Conservation (phyloP, 2,329 filamentous ascomycete genomes). For the Ophiocordyceps camponoti-leonardi region DNA sequence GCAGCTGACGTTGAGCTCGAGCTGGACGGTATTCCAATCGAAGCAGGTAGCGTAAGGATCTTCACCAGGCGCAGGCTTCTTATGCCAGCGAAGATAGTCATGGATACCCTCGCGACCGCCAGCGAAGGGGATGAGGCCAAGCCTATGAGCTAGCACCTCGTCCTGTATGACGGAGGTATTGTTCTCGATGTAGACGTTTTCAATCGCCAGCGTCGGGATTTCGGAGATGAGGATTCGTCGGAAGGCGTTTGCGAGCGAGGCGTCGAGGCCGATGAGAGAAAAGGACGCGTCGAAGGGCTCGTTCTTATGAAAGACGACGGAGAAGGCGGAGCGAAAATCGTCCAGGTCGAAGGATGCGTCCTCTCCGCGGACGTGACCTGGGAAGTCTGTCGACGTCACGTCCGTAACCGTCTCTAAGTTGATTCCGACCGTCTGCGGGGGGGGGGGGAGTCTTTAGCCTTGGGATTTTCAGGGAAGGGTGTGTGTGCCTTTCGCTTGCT, state of each 20-base stretch:
- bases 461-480: background rate
- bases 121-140: constrained; percentile 81
- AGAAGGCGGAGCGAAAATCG: constrained; percentile 52
- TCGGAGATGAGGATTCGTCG: constrained; percentile 90
- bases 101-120: constrained; percentile 59
- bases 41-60: constrained; percentile 40
- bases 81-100: constrained; percentile 67
- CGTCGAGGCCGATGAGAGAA: constrained; percentile 81
- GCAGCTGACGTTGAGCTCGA: constrained; percentile 65
- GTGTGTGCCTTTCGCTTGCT: constrained; percentile 3
- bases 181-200: constrained; percentile 83
- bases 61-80: constrained; percentile 47
- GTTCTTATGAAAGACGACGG: constrained; percentile 73
- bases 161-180: constrained; percentile 98
- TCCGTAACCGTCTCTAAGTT: constrained; percentile 82
- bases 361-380: constrained; percentile 78
- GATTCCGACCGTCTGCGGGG: constrained; percentile 58
- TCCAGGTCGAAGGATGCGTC: constrained; percentile 65
- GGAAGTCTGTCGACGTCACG: constrained; percentile 80
- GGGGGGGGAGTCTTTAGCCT: background rate
- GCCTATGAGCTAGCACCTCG: constrained; percentile 78
- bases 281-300: constrained; percentile 64
- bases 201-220: constrained; percentile 85
- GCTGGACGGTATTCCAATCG: constrained; percentile 77
- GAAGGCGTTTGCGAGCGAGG: constrained; percentile 90